Base-by-base conservation (phyloP, 2,329 filamentous ascomycete genomes). In the Colletotrichum neosansevieriae region DNA sequence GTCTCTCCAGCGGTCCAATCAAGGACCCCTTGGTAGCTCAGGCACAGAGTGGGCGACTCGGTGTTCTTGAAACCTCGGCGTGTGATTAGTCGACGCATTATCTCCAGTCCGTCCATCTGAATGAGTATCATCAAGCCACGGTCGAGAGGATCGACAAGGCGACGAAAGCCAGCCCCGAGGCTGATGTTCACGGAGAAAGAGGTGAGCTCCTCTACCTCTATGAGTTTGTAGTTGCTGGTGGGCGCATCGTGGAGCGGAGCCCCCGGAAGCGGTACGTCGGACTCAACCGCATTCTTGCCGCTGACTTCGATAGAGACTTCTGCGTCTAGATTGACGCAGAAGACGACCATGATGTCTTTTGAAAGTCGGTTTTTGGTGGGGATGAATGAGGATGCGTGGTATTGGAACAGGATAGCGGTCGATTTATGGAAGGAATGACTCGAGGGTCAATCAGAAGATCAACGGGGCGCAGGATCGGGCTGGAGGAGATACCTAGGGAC, bases 61-160 rank as follows among this genome's bases (percentile, higher is more conserved):
- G 19, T 15, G 15, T 13, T 15, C 6, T 15, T 7, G 19, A 57
- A 57, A 10, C 54, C 54, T 19, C 38, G 17, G 6, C 10, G 13
- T n/a, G 38, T 57, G 12, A 57, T 34, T 4, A 44, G 54, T 11
- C 54, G 36, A 19, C 54, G 54, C 36, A 57, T 9, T n/a, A 44
- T 19, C 13, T 57, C 54, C 19, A 57, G 15, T 17, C 54, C 54
- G 36, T 57, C 54, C 36, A 57, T 36, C 24, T 57, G 36, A 12
- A 57, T 44, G 19, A 57, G 4, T 32, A 57, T 57, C 36, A 57
- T 44, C 19, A 57, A 15, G 11, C 38, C 54, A 2, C 54, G 54
- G 38, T 57, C 54, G 24, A 17, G 15, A 11, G 17, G 36, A 13
- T 42, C 36, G 19, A 57, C 54, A 17, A 57, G 54, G 3, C 24